Percentiles rank a stretch among this genome's conserved stretches.
phyloP scores from a whole-genome alignment of 352 stramenopile genomes.

The Globisporangium emineosum region DNA sequence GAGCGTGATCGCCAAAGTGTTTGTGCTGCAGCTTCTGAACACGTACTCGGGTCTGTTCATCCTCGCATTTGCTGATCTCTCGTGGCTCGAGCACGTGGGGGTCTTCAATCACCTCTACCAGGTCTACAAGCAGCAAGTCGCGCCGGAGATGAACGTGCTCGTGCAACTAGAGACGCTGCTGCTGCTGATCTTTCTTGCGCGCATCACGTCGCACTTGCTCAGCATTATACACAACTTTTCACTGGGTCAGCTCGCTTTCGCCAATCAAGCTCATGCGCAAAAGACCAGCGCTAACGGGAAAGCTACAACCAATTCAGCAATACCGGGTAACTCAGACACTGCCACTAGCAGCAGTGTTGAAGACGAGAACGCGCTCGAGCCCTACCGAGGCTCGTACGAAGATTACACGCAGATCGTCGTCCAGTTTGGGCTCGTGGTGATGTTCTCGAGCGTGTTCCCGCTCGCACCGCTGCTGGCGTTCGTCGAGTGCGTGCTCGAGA shows the following conservation, averaged over 20 bases:
- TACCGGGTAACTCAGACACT: background rate
- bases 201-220: constrained; percentile 23
- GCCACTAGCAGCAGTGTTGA: constrained; percentile 6
- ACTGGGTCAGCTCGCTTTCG: background rate
- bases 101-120: constrained; percentile 1
- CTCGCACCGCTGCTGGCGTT: constrained; percentile 38
- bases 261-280: background rate
- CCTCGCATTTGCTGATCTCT: constrained; percentile 24
- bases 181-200: constrained; percentile 28
- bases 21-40: constrained; percentile 38
- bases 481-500: constrained; percentile 34
- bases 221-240: constrained; percentile 14
- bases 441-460: constrained; percentile 43
- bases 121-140: constrained; percentile 20
- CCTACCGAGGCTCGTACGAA: constrained; percentile 31
- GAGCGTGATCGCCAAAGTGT: constrained; percentile 39
- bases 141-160: constrained; percentile 21
- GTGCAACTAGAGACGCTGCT: constrained; percentile 46
- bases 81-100: background rate
- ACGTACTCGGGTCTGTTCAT: constrained; percentile 36
- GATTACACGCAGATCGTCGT: constrained; percentile 42
- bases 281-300: background rate
- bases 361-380: constrained; percentile 16
- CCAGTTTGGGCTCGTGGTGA: constrained; percentile 41
- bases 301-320: background rate